These are phyloP conservation scores for Parastagonospora avenae DNA, from an alignment of 2,329 filamentous ascomycete genomes.

Conservation along the genomic window DNA sequence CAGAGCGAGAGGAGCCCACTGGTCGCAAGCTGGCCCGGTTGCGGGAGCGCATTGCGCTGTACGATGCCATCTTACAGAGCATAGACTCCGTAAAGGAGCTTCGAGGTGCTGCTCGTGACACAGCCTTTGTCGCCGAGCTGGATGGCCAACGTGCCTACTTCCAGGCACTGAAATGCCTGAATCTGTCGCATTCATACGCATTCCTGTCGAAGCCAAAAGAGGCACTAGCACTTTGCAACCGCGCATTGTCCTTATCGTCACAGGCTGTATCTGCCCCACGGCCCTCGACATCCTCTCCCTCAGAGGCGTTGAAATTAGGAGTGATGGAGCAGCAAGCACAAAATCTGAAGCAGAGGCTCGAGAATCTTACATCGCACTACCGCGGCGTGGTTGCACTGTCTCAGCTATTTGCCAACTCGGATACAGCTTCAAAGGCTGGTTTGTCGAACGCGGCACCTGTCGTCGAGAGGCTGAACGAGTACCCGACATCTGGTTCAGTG, in stretches of 20 bases:
- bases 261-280: slow-evolving; percentile 52
- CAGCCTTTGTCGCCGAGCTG: slow-evolving; percentile 75
- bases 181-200: slow-evolving; percentile 83
- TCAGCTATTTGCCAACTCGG: slow-evolving; percentile 60
- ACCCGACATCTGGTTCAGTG: slow-evolving; percentile 67
- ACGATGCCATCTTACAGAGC: slow-evolving; percentile 89
- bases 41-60: slow-evolving; percentile 85
- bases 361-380: slow-evolving; percentile 76
- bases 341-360: slow-evolving; percentile 66
- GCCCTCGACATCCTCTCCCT: slow-evolving; percentile 36
- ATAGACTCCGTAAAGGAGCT: slow-evolving; percentile 88
- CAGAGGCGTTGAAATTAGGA: slow-evolving; percentile 67
- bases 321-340: slow-evolving; percentile 65
- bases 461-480: slow-evolving; percentile 76
- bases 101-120: slow-evolving; percentile 86
- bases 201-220: slow-evolving; percentile 74
- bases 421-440: slow-evolving; percentile 54
- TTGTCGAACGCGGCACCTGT: slow-evolving; percentile 62
- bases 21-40: slow-evolving; percentile 79
- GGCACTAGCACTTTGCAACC: slow-evolving; percentile 81
- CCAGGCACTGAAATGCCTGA: slow-evolving; percentile 83
- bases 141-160: slow-evolving; percentile 82
- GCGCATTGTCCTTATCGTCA: slow-evolving; percentile 68
- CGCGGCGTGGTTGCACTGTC: slow-evolving; percentile 86
- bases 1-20: slow-evolving; percentile 66